A percentile compares a stretch with the other conserved stretches of the same genome.
phyloP scores from a whole-genome alignment of 1,139 yeast genomes.

The Schwanniomyces etchellsii region DNA sequence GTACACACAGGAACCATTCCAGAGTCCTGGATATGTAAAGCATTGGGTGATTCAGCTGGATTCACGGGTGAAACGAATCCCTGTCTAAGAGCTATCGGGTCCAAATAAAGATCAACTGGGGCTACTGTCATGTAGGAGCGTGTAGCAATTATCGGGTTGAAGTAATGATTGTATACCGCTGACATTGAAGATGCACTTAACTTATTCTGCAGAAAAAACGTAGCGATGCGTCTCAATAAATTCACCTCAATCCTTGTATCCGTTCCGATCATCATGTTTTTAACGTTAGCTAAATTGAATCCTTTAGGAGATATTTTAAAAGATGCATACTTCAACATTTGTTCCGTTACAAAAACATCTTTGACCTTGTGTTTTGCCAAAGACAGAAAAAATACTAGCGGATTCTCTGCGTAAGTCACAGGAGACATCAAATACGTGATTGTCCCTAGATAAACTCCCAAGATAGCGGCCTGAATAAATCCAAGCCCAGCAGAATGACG shows the following conservation, averaged over 20 bases:
- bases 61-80: constrained; percentile 81
- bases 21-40: constrained; percentile 81
- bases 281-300: constrained; percentile 56
- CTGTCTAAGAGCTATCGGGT: constrained; percentile 82
- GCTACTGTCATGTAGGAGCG: constrained; percentile 86
- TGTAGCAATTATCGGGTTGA: constrained; percentile 81
- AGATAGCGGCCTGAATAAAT: constrained; percentile 70
- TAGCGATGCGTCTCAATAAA: constrained; percentile 53
- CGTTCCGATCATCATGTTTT: constrained; percentile 80
- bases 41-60: constrained; percentile 61
- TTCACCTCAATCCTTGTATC: constrained; percentile 69
- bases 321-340: constrained; percentile 75
- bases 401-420: constrained; percentile 70
- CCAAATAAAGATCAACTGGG: constrained; percentile 81
- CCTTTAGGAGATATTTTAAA: constrained; percentile 60
- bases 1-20: constrained; percentile 97
- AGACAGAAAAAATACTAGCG: constrained; percentile 65
- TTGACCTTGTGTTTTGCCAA: constrained; percentile 76
- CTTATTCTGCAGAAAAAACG: constrained; percentile 59
- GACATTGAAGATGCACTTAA: constrained; percentile 69
- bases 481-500: constrained; percentile 85
- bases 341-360: constrained; percentile 81
- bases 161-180: constrained; percentile 69
- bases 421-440: constrained; percentile 80
- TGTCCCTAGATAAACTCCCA: constrained; percentile 85